These are phyloP conservation scores for Scortechinia acanthostroma DNA, from an alignment of 2,329 filamentous ascomycete genomes.

Conservation along the genomic window DNA sequence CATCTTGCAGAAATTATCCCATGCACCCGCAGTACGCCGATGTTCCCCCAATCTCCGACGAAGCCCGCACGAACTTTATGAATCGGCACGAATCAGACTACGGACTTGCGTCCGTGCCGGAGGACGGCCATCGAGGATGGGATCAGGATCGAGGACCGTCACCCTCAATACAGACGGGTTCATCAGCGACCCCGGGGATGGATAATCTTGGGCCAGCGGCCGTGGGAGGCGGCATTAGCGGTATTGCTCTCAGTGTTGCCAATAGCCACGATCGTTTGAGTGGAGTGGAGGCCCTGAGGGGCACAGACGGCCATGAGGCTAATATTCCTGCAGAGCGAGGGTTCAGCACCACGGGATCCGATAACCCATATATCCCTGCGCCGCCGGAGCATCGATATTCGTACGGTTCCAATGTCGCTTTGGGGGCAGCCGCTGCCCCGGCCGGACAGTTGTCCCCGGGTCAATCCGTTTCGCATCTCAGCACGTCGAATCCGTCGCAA, in stretches of 20 bases:
- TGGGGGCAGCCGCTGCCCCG: conserved; percentile 4
- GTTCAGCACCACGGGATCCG: not conserved
- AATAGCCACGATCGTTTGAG: conserved; percentile 37
- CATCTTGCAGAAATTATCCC: too few species aligned
- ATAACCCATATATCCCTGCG: conserved; percentile 6
- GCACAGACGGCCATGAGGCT: too few species aligned
- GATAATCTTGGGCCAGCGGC: conserved; percentile 4
- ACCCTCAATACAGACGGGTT: too few species aligned
- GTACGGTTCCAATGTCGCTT: not conserved
- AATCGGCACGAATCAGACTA: too few species aligned
- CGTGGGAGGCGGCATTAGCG: conserved; percentile 39
- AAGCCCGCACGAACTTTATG: too few species aligned
- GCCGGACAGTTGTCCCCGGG: conserved; percentile 13
- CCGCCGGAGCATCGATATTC: not conserved
- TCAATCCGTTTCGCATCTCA: not conserved
- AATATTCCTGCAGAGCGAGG: not conserved
- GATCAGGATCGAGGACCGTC: too few species aligned
- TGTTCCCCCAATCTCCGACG: too few species aligned
- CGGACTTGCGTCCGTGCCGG: too few species aligned
- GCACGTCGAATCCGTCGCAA: too few species aligned
- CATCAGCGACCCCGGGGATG: not conserved
- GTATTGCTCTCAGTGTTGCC: conserved; percentile 40
- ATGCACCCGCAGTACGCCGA: too few species aligned
- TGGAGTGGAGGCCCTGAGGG: conserved; percentile 36
- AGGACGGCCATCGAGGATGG: too few species aligned